Evolutionary conservation across 306 rosid species (phyloP).

Genomic region (Prunus mira): DNA sequence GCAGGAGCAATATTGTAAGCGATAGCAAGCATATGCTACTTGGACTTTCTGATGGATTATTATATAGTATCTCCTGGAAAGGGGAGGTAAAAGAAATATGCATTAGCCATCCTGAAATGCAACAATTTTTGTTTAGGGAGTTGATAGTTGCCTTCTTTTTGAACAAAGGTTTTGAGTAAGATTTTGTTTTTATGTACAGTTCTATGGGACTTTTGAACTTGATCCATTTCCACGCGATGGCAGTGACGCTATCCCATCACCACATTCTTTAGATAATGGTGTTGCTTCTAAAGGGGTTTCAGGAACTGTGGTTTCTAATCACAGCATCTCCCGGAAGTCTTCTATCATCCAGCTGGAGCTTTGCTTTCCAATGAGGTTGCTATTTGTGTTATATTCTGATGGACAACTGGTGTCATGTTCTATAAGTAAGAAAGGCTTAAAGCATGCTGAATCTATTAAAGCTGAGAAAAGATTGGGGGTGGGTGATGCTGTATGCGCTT

Average conservation of each 20-base stretch:
- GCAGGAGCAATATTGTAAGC: constrained; percentile 87
- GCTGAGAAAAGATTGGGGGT: constrained; percentile 67
- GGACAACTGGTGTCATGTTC: constrained; percentile 84
- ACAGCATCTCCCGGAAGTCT: constrained; percentile 41
- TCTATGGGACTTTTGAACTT: constrained; percentile 73
- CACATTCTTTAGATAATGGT: constrained; percentile 62
- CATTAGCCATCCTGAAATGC: neutral
- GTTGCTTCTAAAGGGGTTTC: constrained; percentile 47
- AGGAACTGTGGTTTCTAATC: constrained; percentile 38
- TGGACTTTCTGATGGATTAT: constrained; percentile 92
- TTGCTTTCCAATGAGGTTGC: constrained; percentile 69
- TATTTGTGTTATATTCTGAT: constrained; percentile 79
- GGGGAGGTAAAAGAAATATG: constrained; percentile 67
- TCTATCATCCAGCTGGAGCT: constrained; percentile 79
- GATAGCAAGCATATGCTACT: constrained; percentile 80
- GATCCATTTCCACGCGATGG: constrained; percentile 47
- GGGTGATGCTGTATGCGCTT: constrained; percentile 84
- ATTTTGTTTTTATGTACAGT: constrained; percentile 57
- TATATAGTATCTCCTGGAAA: constrained; percentile 91
- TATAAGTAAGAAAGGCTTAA: constrained; percentile 84
- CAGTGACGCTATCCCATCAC: constrained; percentile 38
- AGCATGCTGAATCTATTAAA: constrained; percentile 75
- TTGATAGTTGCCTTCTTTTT: constrained; percentile 7
- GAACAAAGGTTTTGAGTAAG: constrained; percentile 14
- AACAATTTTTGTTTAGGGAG: constrained; percentile 2